Evolutionary conservation across 257 asterid species (phyloP).

Genomic region (Vinca minor): DNA sequence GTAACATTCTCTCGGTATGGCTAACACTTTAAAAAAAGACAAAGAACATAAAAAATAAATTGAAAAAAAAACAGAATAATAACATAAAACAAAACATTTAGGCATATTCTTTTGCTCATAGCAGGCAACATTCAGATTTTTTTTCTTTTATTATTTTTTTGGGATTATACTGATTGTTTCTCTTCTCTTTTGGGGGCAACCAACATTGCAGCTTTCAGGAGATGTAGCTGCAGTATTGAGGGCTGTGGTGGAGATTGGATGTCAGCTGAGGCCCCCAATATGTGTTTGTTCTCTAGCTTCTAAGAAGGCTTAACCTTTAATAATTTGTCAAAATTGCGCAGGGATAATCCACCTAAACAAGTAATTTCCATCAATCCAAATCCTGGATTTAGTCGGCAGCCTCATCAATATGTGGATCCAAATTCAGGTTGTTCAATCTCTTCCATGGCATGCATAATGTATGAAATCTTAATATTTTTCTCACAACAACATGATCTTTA

Average conservation of each 20-base stretch:
- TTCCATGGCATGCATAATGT: constrained; percentile 12
- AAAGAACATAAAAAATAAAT: no score
- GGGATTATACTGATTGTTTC: not conserved
- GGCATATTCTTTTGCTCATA: not conserved
- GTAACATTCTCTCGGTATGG: no score
- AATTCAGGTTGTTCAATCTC: constrained; percentile 51
- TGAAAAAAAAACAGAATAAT: no score
- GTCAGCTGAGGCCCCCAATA: constrained; percentile 59
- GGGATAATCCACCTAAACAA: constrained; percentile 90
- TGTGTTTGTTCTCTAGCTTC: not conserved
- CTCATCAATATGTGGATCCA: constrained; percentile 60
- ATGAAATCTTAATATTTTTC: constrained; percentile 27
- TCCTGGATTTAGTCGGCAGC: constrained; percentile 42
- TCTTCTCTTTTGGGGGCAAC: not conserved
- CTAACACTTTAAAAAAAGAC: no score
- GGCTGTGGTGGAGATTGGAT: constrained; percentile 85
- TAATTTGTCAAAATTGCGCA: constrained; percentile 23
- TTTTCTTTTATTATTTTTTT: not conserved
- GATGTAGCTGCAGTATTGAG: constrained; percentile 74
- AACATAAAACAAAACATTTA: not conserved
- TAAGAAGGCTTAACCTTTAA: not conserved
- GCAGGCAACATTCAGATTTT: not conserved
- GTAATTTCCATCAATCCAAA: constrained; percentile 70
- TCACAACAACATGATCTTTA: constrained; percentile 34
- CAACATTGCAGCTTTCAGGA: constrained; percentile 63